These are phyloP conservation scores for Tetrahymena thermophila DNA, from an alignment of 73 alveolate genomes.

Conservation along the genomic window DNA sequence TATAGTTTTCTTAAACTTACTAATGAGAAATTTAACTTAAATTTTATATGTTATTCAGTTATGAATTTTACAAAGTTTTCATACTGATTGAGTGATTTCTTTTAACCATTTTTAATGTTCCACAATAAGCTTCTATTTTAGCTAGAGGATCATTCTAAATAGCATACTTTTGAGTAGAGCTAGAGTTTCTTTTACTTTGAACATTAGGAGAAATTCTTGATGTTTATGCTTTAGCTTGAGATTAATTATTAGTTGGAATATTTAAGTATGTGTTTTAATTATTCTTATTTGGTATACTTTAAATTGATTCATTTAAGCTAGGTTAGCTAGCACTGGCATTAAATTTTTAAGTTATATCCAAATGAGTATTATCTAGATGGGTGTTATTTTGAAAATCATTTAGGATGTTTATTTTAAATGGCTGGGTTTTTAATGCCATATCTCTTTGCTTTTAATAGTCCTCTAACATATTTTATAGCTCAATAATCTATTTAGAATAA, in stretches of 20 bases:
- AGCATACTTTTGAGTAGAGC: not conserved
- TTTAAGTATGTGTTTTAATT: not conserved
- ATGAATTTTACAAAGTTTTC: not conserved
- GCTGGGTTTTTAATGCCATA: not conserved
- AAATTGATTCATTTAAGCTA: not conserved
- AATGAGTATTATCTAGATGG: not conserved
- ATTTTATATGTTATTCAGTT: not conserved
- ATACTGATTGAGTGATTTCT: not conserved
- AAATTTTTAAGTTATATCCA: not conserved
- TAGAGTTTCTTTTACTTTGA: not conserved
- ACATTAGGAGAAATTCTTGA: not conserved
- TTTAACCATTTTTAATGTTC: not conserved
- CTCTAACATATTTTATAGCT: not conserved
- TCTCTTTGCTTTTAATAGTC: not conserved
- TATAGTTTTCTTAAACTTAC: not conserved
- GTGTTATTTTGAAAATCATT: not conserved
- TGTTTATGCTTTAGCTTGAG: not conserved
- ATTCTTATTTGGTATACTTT: not conserved
- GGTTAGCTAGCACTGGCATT: not conserved
- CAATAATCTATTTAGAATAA: not conserved
- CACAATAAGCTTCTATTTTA: not conserved
- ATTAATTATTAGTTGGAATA: not conserved
- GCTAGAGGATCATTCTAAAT: not conserved
- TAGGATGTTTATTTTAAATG: not conserved
- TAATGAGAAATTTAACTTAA: not conserved